A percentile compares a stretch with the other conserved stretches of the same genome.
Conservation (phyloP, 2,329 filamentous ascomycete species). For the Clarireedia homoeocarpa region DNA sequence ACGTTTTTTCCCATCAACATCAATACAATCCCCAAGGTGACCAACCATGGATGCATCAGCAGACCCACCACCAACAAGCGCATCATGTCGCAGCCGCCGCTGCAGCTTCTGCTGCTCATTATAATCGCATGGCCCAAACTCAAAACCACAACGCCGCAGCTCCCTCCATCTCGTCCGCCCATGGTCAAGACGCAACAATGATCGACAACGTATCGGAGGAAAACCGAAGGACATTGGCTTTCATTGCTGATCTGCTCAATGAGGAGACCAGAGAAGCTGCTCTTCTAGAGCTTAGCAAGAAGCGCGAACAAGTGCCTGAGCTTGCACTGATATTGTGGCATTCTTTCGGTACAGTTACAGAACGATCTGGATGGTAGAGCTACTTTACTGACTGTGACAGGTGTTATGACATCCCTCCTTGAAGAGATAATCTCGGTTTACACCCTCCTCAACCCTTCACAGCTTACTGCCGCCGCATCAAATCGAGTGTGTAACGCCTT, state of each 20-base stretch:
- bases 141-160: constrained; percentile 42
- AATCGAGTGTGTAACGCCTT: constrained; percentile 97
- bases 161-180: constrained; percentile 33
- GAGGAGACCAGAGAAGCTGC: constrained; percentile 83
- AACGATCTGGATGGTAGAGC: not conserved
- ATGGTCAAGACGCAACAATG: constrained; percentile 48
- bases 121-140: constrained; percentile 61
- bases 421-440: constrained; percentile 99
- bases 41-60: constrained; percentile 56
- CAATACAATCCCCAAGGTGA: constrained; percentile 53
- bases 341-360: constrained; percentile 69
- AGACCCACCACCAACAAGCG: constrained; percentile 33
- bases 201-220: constrained; percentile 73
- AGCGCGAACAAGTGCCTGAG: constrained; percentile 95
- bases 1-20: constrained; percentile 61
- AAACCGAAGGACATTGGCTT: constrained; percentile 84
- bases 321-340: constrained; percentile 96
- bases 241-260: constrained; percentile 86
- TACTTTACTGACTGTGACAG: constrained; percentile 38
- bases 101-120: constrained; percentile 42
- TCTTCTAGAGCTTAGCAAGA: constrained; percentile 93
- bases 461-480: constrained; percentile 92
- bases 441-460: constrained; percentile 89
- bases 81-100: constrained; percentile 31
- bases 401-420: constrained; percentile 94